Evolutionary conservation across 129 eudicot genomes (phyloP).

Genomic region (Ambrosia trifida): DNA sequence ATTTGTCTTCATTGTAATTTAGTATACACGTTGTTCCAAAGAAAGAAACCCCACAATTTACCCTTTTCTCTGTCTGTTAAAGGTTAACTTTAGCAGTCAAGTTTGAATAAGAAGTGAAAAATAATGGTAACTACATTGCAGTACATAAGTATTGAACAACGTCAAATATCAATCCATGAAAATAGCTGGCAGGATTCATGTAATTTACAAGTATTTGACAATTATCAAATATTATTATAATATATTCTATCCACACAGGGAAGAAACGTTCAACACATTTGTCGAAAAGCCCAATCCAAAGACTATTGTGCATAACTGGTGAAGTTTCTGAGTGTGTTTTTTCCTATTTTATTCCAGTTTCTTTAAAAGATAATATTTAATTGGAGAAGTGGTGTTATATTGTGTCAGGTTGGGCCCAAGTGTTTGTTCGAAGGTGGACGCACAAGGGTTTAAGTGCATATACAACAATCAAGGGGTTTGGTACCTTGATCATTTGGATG

Average conservation of each 20-base stretch:
- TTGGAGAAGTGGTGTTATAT: conserved; percentile 42
- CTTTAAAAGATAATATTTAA: background rate
- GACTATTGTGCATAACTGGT: conserved; percentile 97
- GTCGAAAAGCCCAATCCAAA: conserved; percentile 63
- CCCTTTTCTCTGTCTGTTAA: background rate
- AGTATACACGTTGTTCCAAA: conserved; percentile 15
- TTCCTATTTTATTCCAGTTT: background rate
- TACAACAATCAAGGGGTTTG: conserved; percentile 91
- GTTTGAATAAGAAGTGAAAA: background rate
- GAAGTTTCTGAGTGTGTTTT: conserved; percentile 26
- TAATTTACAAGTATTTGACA: background rate
- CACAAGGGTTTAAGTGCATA: conserved; percentile 81
- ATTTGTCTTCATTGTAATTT: background rate
- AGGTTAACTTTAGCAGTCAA: background rate
- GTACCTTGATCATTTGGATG: conserved; percentile 93
- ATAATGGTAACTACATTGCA: background rate
- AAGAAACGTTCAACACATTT: conserved; percentile 84
- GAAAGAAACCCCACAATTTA: background rate
- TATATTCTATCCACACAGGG: conserved; percentile 49
- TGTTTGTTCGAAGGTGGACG: conserved; percentile 83
- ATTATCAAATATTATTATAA: background rate
- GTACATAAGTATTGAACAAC: background rate
- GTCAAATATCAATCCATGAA: background rate
- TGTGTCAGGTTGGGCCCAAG: conserved; percentile 73
- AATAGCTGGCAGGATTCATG: background rate